Evolutionary conservation across 805 yeast species (phyloP).

Genomic region (Monosporozyma servazzii): DNA sequence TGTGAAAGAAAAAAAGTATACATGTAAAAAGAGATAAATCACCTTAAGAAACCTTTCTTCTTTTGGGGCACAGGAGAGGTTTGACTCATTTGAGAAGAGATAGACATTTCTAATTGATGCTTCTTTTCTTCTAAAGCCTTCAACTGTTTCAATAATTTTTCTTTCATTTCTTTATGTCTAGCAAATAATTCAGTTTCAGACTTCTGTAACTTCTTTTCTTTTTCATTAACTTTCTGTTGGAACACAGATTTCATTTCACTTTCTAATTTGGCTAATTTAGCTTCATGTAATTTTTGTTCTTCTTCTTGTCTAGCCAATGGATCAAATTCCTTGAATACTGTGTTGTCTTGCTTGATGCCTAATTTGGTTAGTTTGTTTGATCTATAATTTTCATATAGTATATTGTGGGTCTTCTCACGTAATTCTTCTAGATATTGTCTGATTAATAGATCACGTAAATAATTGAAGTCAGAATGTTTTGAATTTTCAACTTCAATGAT

Average conservation of each 20-base stretch:
- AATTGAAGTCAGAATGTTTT: conserved; percentile 84
- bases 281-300: conserved; percentile 87
- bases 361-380: conserved; percentile 65
- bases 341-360: conserved; percentile 87
- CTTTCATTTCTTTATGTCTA: conserved; percentile 96
- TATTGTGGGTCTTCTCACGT: conserved; percentile 70
- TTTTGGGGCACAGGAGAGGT: conserved; percentile 46
- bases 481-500: conserved; percentile 90
- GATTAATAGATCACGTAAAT: conserved; percentile 77
- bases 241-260: conserved; percentile 93
- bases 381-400: conserved; percentile 82
- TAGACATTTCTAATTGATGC: conserved; percentile 54
- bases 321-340: conserved; percentile 91
- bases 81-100: conserved; percentile 32
- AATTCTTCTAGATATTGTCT: conserved; percentile 91
- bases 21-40: not conserved
- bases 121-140: conserved; percentile 87
- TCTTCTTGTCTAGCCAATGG: conserved; percentile 89
- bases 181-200: conserved; percentile 94
- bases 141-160: conserved; percentile 79
- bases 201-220: conserved; percentile 93
- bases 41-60: conserved; percentile 62
- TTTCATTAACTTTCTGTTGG: conserved; percentile 91
- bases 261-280: conserved; percentile 88
- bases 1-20: not conserved